Evolutionary conservation across 1,139 yeast species (phyloP).

Genomic region (Zygosaccharomyces pseudobailii): DNA sequence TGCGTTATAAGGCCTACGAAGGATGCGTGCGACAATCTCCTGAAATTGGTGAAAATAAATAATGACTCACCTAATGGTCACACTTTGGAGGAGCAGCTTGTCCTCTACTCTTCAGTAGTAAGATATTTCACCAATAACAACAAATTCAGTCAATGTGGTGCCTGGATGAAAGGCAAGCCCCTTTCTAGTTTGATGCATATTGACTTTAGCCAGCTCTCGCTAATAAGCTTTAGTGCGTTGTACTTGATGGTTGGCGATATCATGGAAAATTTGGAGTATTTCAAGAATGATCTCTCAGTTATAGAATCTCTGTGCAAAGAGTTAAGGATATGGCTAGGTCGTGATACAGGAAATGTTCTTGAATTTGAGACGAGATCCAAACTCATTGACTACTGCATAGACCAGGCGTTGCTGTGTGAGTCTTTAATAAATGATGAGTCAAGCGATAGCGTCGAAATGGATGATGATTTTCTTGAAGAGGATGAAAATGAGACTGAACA

Average conservation of each 20-base stretch:
- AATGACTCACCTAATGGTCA: constrained; percentile 8
- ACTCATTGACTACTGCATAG: constrained; percentile 34
- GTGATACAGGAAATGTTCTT: constrained; percentile 26
- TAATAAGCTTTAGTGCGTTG: constrained; percentile 32
- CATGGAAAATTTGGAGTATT: constrained; percentile 11
- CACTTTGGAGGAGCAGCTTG: constrained; percentile 27
- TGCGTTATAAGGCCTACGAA: constrained; percentile 31
- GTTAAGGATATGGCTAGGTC: constrained; percentile 36
- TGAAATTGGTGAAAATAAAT: constrained; percentile 19
- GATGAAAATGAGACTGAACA: constrained; percentile 4
- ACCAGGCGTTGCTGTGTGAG: constrained; percentile 25
- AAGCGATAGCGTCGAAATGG: constrained; percentile 1
- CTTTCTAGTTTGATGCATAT: constrained; percentile 13
- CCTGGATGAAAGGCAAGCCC: constrained; percentile 28
- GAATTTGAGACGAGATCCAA: constrained; percentile 31
- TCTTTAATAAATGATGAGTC: constrained; percentile 11
- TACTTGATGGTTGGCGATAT: constrained; percentile 22
- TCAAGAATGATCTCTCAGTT: constrained; percentile 8
- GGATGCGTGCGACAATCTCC: constrained; percentile 15
- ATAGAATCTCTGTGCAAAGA: constrained; percentile 19
- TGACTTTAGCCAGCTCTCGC: constrained; percentile 11
- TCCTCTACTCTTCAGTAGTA: constrained; percentile 31
- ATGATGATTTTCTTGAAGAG: constrained; percentile 4
- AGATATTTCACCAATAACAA: constrained; percentile 26
- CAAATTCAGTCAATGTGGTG: constrained; percentile 21